phyloP scores from a whole-genome alignment of 2,329 filamentous ascomycete species.

The Penicillium sp. region DNA sequence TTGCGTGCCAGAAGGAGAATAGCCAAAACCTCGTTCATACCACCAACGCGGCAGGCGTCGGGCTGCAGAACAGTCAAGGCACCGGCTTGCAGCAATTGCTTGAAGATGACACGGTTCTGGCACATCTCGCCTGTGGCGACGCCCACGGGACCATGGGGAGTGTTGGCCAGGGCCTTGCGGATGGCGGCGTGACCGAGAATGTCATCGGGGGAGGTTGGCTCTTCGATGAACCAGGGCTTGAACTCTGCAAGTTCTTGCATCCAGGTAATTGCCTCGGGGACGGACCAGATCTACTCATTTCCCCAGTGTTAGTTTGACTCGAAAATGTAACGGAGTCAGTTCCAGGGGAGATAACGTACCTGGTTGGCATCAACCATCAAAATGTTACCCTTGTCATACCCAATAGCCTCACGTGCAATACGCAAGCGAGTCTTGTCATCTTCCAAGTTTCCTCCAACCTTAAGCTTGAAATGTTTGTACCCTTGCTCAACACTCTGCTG shows the following conservation, averaged over 20 bases:
- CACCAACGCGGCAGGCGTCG: conserved; percentile 84
- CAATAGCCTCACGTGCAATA: conserved; percentile 76
- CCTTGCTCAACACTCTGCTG: conserved; percentile 71
- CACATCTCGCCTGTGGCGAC: conserved; percentile 94
- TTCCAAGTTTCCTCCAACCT: conserved; percentile 73
- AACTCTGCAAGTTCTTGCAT: conserved; percentile 80
- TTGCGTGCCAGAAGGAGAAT: conserved; percentile 73
- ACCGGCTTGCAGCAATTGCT: conserved; percentile 76
- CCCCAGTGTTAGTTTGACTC: neutral
- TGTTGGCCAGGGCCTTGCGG: conserved; percentile 67
- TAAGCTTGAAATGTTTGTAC: conserved; percentile 86
- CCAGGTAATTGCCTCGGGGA: conserved; percentile 82
- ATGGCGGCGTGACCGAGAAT: conserved; percentile 84
- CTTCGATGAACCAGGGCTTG: conserved; percentile 86
- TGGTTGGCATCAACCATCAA: conserved; percentile 95
- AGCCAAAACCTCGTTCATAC: conserved; percentile 89
- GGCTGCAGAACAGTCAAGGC: conserved; percentile 88
- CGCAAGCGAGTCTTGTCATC: conserved; percentile 67
- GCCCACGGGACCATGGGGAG: conserved; percentile 61
- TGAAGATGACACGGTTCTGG: conserved; percentile 92
- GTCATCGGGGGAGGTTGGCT: conserved; percentile 87
- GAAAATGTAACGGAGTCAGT: neutral
- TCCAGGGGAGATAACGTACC: conserved; percentile 38
- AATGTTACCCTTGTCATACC: conserved; percentile 76
- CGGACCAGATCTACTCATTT: conserved; percentile 65